A percentile compares a stretch with the other conserved stretches of the same genome.
Evolutionary conservation across 345 rosid species (phyloP).

Genomic region (Turnera subulata): DNA sequence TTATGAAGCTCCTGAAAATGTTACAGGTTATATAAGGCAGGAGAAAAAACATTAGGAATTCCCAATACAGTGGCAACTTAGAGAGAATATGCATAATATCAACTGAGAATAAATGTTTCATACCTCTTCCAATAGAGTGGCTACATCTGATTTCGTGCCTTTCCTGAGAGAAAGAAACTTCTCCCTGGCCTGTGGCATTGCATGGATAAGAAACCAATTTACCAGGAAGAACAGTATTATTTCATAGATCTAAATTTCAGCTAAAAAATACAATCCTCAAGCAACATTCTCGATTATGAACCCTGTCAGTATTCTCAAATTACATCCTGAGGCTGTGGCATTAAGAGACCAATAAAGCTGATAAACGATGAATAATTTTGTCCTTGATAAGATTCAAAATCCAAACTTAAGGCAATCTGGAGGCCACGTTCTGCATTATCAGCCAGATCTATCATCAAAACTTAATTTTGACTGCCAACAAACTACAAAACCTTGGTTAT

Average conservation of each 20-base stretch:
- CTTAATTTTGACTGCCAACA: too few species aligned
- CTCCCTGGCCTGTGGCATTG: conserved; percentile 71
- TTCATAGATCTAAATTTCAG: neutral
- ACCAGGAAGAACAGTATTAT: neutral
- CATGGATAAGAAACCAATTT: neutral
- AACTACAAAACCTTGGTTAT: too few species aligned
- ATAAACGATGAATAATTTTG: too few species aligned
- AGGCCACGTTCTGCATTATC: too few species aligned
- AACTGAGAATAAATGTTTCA: conserved; percentile 8
- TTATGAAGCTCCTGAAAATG: conserved; percentile 74
- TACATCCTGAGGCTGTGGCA: neutral
- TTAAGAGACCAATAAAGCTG: too few species aligned
- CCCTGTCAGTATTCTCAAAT: neutral
- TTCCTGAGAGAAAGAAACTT: conserved; percentile 91
- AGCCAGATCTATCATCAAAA: too few species aligned
- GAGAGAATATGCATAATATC: conserved; percentile 3
- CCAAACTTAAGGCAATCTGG: too few species aligned
- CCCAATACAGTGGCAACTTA: conserved; percentile 3
- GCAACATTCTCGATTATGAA: neutral
- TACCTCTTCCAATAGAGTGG: conserved; percentile 80
- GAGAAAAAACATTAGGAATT: neutral
- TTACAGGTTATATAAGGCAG: neutral
- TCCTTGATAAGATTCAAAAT: too few species aligned
- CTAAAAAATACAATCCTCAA: neutral
- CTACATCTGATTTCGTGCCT: conserved; percentile 76